A percentile compares a stretch with the other conserved stretches of the same genome.
phyloP scores from a whole-genome alignment of 768 basidiomycete genomes.

The Pleurotus ostreatus region DNA sequence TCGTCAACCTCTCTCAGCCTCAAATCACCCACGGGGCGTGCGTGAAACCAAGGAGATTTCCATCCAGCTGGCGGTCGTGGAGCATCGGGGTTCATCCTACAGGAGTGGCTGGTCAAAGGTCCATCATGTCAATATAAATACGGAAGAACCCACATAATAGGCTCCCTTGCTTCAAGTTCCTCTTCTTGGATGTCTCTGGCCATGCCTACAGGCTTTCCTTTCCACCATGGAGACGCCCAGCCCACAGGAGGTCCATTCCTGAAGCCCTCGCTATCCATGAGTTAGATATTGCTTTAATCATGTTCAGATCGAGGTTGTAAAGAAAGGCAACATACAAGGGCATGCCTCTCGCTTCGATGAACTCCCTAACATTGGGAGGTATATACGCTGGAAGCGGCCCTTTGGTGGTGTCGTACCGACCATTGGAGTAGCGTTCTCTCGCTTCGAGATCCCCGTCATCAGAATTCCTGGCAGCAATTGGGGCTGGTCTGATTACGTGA shows the following conservation, averaged over 20 bases:
- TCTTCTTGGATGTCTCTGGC: background rate
- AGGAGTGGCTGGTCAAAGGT: background rate
- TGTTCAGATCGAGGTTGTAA: too few species aligned
- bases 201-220: background rate
- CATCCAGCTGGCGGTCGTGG: background rate
- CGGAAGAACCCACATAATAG: background rate
- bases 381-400: too few species aligned
- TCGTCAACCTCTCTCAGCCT: background rate
- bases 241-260: background rate
- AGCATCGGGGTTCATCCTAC: background rate
- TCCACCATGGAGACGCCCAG: background rate
- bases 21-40: background rate
- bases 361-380: too few species aligned
- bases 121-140: background rate
- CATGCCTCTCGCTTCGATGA: too few species aligned
- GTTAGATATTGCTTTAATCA: too few species aligned
- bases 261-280: too few species aligned
- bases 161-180: background rate
- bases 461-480: too few species aligned
- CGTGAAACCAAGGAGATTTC: background rate
- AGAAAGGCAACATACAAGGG: too few species aligned
- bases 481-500: too few species aligned
- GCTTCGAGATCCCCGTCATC: too few species aligned
- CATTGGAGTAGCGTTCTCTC: too few species aligned
- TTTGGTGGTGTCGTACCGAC: too few species aligned